Evolutionary conservation across 805 yeast genomes (phyloP).

Genomic region (Candida silvatica): DNA sequence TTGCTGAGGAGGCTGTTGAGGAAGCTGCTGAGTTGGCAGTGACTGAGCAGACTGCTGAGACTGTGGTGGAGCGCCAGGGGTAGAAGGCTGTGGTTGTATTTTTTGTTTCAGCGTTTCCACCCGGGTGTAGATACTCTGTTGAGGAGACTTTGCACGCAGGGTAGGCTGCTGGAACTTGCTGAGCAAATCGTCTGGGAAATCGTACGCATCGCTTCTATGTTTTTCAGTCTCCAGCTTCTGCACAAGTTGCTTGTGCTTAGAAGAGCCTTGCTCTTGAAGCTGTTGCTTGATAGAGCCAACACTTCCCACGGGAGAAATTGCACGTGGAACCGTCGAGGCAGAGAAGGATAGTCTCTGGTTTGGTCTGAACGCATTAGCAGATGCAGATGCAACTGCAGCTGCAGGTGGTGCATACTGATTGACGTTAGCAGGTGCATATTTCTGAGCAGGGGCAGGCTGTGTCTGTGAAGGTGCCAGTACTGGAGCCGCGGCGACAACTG

Average conservation of each 20-base stretch:
- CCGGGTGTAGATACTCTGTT: constrained; percentile 20
- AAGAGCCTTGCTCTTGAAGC: constrained; percentile 2
- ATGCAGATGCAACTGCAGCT: not conserved
- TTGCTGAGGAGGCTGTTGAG: constrained; percentile 15
- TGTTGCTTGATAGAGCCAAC: not conserved
- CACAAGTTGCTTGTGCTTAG: constrained; percentile 9
- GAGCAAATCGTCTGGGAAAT: constrained; percentile 54
- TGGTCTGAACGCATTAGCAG: not conserved
- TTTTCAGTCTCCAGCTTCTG: constrained; percentile 35
- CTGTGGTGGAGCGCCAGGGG: constrained; percentile 3
- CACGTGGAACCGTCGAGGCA: not conserved
- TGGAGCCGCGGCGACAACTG: not conserved
- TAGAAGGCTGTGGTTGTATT: not conserved
- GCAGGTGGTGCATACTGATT: too few species aligned
- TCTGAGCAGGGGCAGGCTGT: too few species aligned
- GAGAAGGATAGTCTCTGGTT: constrained; percentile 1
- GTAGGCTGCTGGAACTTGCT: constrained; percentile 26
- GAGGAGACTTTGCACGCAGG: constrained; percentile 30
- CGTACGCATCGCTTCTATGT: constrained; percentile 69
- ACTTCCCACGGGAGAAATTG: not conserved
- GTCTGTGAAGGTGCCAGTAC: too few species aligned
- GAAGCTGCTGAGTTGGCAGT: not conserved
- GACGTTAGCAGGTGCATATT: not conserved
- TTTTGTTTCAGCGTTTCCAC: constrained; percentile 14
- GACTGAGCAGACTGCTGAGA: constrained; percentile 4